Percentiles rank a stretch among this genome's conserved stretches.
Evolutionary conservation across 2,329 filamentous ascomycete species (phyloP).

Genomic region (Sclerotinia sclerotiorum): DNA sequence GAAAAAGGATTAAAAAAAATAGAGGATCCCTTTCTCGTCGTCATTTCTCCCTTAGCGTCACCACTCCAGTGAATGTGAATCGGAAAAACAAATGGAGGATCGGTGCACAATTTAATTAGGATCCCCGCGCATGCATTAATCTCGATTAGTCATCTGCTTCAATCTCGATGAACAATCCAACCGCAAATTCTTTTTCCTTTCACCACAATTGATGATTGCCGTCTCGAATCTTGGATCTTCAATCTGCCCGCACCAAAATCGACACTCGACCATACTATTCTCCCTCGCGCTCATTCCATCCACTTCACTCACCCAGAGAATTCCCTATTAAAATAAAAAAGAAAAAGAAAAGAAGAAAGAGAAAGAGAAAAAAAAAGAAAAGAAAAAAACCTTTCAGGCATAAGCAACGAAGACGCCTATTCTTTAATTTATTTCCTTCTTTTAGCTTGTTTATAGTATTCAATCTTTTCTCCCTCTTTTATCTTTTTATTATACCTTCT

Average conservation of each 20-base stretch:
- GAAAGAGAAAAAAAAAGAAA: background rate
- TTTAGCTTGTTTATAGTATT: background rate
- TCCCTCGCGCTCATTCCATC: background rate
- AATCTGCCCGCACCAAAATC: background rate
- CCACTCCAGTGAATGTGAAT: background rate
- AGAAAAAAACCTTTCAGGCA: constrained; percentile 17
- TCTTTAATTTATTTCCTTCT: constrained; percentile 10
- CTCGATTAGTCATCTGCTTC: background rate
- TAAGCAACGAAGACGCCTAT: constrained; percentile 31
- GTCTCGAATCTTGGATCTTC: background rate
- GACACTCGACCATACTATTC: background rate
- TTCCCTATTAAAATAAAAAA: background rate
- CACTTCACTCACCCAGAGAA: background rate
- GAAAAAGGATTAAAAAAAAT: background rate
- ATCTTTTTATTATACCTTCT: constrained; percentile 11
- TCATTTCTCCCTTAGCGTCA: background rate
- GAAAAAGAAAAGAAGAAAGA: background rate
- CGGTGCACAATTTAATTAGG: background rate
- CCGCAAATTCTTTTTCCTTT: background rate
- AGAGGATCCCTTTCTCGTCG: background rate
- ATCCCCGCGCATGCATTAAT: background rate
- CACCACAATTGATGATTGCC: too few species aligned
- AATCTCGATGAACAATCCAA: constrained; percentile 10
- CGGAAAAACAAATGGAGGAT: constrained; percentile 14
- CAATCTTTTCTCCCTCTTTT: background rate